Base-by-base conservation (phyloP, 1,284 basidiomycete species). In the Trametes sp. region DNA sequence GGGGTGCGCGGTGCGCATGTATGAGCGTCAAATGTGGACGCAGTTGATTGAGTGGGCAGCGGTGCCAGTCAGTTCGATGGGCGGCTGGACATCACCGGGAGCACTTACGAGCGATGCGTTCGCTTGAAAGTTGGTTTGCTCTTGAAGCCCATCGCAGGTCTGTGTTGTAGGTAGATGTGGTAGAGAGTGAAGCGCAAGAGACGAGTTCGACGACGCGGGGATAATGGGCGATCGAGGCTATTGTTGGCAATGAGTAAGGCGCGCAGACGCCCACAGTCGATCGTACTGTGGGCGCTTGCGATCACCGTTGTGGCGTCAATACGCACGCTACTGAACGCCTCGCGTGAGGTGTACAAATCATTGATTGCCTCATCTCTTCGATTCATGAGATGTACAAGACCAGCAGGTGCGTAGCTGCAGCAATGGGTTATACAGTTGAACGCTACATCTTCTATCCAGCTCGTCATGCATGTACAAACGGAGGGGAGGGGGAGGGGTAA, bases 71-170 rank as follows among this genome's bases (percentile, higher is more conserved):
- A 41, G 45, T 14, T 14, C 41, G 23, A 33, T 9, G 29, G 19
- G 7, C 11, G 44, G 36, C 5, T 6, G 26, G 16, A 24, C 36
- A 57, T 38, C 5, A 21, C 10, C 23, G 14, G 11, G n/a, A 13
- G 21, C 4, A 55, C 63, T 28, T 29, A 64, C 63, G 63, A 44
- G 9, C 59, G 48, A 14, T 54, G 29, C 11, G 59, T 64, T 9
- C 63, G 59, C 48, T 58, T 64, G 21, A 64, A 54, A 19, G 45
- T n/a, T 26, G 63, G 63, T 21, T 66, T 62, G 48, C 45, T 57
- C 16, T 23, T 66, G 41, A 62, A 62, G 2, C 64, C 61, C 64
- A 62, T 63, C 9, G 16, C 31, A 4, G 21, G 6, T 38, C 11
- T 6, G 5, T 7, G 10, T 21, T 5, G 36, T 33, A 13, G 29